Conservation (phyloP, 371 early-diverging fungal species). For the Mycotypha africana region DNA sequence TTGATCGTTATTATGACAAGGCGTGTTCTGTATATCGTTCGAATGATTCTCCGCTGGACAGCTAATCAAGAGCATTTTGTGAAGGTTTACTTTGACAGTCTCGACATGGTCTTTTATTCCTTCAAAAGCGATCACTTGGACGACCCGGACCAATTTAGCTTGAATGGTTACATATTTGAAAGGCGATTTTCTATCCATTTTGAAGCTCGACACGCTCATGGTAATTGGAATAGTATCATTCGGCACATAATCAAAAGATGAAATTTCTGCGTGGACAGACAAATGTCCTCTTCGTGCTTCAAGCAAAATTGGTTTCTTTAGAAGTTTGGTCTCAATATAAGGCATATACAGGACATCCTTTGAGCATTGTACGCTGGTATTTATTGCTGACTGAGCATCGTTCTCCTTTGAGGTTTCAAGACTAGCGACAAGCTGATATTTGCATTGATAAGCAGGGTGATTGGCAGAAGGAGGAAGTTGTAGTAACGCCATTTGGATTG, state of each 20-base stretch:
- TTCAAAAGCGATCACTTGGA: not conserved
- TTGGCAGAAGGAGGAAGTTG: constrained; percentile 12
- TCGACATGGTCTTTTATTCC: constrained; percentile 1
- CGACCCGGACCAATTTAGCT: constrained; percentile 6
- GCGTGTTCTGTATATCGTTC: too few species aligned
- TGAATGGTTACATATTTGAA: constrained; percentile 9
- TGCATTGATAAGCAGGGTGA: constrained; percentile 1
- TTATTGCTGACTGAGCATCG: too few species aligned
- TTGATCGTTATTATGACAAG: not conserved
- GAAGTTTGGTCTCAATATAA: constrained; percentile 13
- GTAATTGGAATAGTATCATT: constrained; percentile 6
- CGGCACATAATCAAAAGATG: constrained; percentile 8
- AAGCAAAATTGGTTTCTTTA: constrained; percentile 7
- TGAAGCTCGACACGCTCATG: not conserved
- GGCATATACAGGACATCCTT: constrained; percentile 13
- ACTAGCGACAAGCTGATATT: constrained; percentile 10
- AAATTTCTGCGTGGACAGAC: constrained; percentile 3
- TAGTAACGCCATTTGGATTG: constrained; percentile 18
- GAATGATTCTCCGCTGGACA: too few species aligned
- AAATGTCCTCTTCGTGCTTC: constrained; percentile 4
- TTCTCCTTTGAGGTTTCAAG: constrained; percentile 9
- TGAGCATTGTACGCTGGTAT: too few species aligned
- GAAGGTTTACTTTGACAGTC: not conserved
- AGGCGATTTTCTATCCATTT: not conserved
- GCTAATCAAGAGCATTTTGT: constrained; percentile 3